Percentiles rank a stretch among this genome's conserved stretches.
phyloP scores from a whole-genome alignment of 495 filamentous ascomycete genomes.

The Penicillium turbatum region DNA sequence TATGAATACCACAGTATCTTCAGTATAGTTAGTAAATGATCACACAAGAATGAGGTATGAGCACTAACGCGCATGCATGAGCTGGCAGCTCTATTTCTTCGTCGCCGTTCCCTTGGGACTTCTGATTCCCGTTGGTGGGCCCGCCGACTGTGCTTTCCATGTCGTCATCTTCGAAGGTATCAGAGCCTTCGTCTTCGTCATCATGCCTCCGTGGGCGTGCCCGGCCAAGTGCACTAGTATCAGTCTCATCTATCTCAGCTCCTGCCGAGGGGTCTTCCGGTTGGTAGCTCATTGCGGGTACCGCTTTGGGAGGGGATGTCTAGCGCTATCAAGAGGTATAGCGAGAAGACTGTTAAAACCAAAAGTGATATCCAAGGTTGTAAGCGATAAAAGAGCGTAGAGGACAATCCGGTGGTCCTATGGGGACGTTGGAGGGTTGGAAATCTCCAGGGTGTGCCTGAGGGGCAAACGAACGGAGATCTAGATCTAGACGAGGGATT shows the following conservation, averaged over 20 bases:
- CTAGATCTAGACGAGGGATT: slow-evolving; percentile 1
- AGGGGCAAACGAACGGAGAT: slow-evolving; percentile 24
- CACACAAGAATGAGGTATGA: background rate
- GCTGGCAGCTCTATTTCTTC: slow-evolving; percentile 90
- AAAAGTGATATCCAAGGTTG: background rate
- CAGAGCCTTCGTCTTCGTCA: slow-evolving; percentile 81
- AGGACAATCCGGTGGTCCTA: slow-evolving; percentile 27
- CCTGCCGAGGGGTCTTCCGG: slow-evolving; percentile 59
- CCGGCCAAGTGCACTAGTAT: slow-evolving; percentile 56
- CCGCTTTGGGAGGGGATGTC: slow-evolving; percentile 54
- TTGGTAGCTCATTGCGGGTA: slow-evolving; percentile 54
- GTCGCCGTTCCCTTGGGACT: slow-evolving; percentile 60
- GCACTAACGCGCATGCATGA: slow-evolving; percentile 92
- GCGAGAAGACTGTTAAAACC: slow-evolving; percentile 8
- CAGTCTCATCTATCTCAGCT: slow-evolving; percentile 71
- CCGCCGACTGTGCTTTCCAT: slow-evolving; percentile 87
- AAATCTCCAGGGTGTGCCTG: slow-evolving; percentile 21
- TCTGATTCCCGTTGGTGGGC: slow-evolving; percentile 65
- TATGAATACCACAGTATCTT: slow-evolving; percentile 98
- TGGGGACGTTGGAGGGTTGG: slow-evolving; percentile 10
- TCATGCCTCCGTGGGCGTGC: slow-evolving; percentile 70
- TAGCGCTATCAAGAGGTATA: slow-evolving; percentile 4
- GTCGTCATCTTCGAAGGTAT: slow-evolving; percentile 85
- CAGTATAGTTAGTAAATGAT: slow-evolving; percentile 15
- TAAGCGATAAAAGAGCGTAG: slow-evolving; percentile 30